Evolutionary conservation across 768 basidiomycete species (phyloP).

Genomic region (Trametes cingulata): DNA sequence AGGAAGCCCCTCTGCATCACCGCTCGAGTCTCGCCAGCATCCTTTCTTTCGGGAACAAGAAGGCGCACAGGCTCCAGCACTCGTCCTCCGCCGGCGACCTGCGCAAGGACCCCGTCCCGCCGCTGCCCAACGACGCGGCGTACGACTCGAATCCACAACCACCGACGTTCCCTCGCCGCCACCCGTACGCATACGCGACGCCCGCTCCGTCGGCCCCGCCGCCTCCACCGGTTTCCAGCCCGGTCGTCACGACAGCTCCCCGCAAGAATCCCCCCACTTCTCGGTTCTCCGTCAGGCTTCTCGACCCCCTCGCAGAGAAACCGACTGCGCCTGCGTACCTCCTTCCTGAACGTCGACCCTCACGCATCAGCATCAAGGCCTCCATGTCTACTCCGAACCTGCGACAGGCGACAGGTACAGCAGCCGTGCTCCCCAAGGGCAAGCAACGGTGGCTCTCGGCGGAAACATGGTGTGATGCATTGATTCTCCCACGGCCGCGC

Average conservation of each 20-base stretch:
- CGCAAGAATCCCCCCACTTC: conserved; percentile 17
- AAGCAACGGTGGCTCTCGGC: conserved; percentile 70
- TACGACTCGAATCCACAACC: conserved; percentile 1
- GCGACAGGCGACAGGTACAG: conserved; percentile 31
- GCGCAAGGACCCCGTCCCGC: conserved; percentile 14
- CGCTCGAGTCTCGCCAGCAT: conserved; percentile 52
- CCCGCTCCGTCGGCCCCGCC: conserved; percentile 25
- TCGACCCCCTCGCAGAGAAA: conserved; percentile 24
- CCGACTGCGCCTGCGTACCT: conserved; percentile 23
- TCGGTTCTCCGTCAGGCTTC: conserved; percentile 29
- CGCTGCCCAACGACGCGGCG: background rate
- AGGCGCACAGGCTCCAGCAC: conserved; percentile 22
- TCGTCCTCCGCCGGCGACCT: conserved; percentile 24
- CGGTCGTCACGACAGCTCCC: conserved; percentile 19
- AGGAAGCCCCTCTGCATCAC: conserved; percentile 16
- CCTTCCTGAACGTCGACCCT: conserved; percentile 19
- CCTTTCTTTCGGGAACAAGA: conserved; percentile 46
- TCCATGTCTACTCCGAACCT: conserved; percentile 72
- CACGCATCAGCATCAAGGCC: conserved; percentile 43
- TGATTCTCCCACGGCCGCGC: conserved; percentile 75
- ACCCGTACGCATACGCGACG: conserved; percentile 55
- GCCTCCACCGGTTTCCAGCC: conserved; percentile 17
- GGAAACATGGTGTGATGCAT: conserved; percentile 81
- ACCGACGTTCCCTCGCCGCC: conserved; percentile 30
- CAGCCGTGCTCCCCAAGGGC: conserved; percentile 35